These are phyloP conservation scores for Geotrichum europaeum DNA, from an alignment of 1,139 yeast genomes.

Conservation along the genomic window DNA sequence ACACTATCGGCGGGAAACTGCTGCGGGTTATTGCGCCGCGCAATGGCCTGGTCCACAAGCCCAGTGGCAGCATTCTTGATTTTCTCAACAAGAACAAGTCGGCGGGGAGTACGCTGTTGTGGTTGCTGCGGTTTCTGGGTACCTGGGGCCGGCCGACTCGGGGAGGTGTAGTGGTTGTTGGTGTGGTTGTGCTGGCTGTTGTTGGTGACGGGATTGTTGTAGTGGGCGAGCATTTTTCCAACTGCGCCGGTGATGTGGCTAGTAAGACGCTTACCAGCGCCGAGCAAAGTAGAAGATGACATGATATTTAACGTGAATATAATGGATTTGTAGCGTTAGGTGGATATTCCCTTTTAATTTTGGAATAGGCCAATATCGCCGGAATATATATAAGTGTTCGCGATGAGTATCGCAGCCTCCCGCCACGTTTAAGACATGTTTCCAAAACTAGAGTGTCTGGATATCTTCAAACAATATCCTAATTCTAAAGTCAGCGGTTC, in stretches of 20 bases:
- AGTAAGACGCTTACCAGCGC: not conserved
- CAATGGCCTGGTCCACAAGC: slow-evolving; percentile 3
- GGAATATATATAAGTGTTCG: not conserved
- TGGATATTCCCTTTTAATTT: not conserved
- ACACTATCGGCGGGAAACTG: slow-evolving; percentile 1
- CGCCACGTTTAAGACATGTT: not conserved
- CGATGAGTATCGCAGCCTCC: not conserved
- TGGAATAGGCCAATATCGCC: not conserved
- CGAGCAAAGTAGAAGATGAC: not conserved
- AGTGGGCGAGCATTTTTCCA: slow-evolving; percentile 2
- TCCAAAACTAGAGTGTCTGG: not conserved
- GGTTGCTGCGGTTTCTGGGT: not conserved
- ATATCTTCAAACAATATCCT: not conserved
- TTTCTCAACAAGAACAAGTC: slow-evolving; percentile 10
- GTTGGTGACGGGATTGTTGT: not conserved
- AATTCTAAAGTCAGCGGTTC: not conserved
- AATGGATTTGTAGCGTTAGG: not conserved
- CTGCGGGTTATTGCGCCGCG: not conserved
- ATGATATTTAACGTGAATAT: not conserved
- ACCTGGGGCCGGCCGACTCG: not conserved
- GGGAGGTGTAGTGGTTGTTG: not conserved
- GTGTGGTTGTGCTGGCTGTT: not conserved
- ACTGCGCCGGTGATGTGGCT: slow-evolving; percentile 12
- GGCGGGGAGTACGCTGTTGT: not conserved
- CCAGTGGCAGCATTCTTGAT: slow-evolving; percentile 1